phyloP scores from a whole-genome alignment of 495 filamentous ascomycete species.

The Hypoxylon trugodes region DNA sequence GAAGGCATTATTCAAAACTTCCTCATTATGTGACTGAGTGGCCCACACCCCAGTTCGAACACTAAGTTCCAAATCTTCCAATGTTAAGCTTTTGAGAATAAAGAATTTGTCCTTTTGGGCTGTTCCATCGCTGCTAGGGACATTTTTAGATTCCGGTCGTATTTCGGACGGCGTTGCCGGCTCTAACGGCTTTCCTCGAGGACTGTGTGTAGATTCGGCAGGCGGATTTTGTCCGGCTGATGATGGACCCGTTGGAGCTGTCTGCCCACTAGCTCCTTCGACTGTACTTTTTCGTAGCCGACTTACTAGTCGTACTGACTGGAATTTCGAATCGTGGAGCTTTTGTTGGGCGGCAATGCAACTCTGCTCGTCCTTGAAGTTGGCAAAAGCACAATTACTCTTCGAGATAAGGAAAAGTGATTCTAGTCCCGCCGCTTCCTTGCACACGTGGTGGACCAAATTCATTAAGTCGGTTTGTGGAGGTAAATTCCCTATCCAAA shows the following conservation, averaged over 20 bases:
- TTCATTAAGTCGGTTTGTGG: conserved; percentile 79
- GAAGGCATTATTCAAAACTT: conserved; percentile 81
- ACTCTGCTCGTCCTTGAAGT: conserved; percentile 83
- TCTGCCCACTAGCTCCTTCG: conserved; percentile 57
- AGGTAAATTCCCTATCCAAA: conserved; percentile 97
- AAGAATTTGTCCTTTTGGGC: conserved; percentile 78
- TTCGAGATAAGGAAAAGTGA: conserved; percentile 96
- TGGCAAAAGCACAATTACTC: conserved; percentile 98
- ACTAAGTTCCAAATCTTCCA: conserved; percentile 95
- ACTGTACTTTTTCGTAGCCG: conserved; percentile 74
- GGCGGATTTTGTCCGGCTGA: conserved; percentile 34
- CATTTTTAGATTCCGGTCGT: conserved; percentile 19
- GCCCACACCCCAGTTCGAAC: conserved; percentile 89
- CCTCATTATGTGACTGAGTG: conserved; percentile 93
- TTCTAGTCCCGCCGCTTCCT: conserved; percentile 82
- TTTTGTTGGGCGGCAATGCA: conserved; percentile 81
- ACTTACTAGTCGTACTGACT: conserved; percentile 91
- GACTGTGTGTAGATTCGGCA: conserved; percentile 33
- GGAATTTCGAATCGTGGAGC: conserved; percentile 92
- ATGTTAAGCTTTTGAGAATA: conserved; percentile 91
- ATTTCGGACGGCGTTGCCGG: conserved; percentile 24
- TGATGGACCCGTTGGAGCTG: conserved; percentile 64
- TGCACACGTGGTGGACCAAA: conserved; percentile 90
- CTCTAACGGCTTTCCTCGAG: conserved; percentile 27
- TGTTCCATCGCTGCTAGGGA: conserved; percentile 17